Evolutionary conservation across 2,329 filamentous ascomycete genomes (phyloP).

Genomic region (Didymella lethalis): DNA sequence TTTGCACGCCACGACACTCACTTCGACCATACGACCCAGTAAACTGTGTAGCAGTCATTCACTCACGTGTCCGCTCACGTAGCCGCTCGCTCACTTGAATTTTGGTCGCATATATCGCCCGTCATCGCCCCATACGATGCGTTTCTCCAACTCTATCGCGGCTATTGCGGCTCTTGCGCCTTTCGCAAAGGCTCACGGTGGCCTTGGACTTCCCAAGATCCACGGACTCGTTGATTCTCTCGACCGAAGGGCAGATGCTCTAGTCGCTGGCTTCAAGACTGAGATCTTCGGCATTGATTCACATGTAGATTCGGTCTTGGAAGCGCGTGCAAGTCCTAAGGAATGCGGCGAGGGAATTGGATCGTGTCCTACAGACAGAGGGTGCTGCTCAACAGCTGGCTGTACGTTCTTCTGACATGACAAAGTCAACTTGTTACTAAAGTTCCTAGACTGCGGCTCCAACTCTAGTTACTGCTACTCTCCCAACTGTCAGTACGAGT

Average conservation of each 20-base stretch:
- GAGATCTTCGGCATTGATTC: conserved; percentile 1
- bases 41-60: not conserved
- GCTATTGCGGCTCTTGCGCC: conserved; percentile 14
- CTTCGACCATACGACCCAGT: not conserved
- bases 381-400: conserved; percentile 33
- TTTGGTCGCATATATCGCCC: not conserved
- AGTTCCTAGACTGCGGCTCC: conserved; percentile 56
- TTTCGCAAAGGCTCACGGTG: conserved; percentile 29
- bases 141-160: conserved; percentile 1
- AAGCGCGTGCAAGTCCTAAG: conserved; percentile 24
- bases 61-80: conserved; percentile 11
- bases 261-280: conserved; percentile 24
- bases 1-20: conserved; percentile 4
- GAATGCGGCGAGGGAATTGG: conserved; percentile 35
- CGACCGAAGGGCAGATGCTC: conserved; percentile 30
- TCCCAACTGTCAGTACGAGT: conserved; percentile 66
- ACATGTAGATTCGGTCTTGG: conserved; percentile 6
- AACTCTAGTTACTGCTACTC: conserved; percentile 63
- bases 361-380: conserved; percentile 31
- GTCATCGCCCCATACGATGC: not conserved
- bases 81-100: not conserved
- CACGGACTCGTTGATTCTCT: conserved; percentile 30
- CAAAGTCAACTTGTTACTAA: conserved; percentile 3
- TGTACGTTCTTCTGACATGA: conserved; percentile 15
- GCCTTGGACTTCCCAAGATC: conserved; percentile 28